A percentile compares a stretch with the other conserved stretches of the same genome.
phyloP scores from a whole-genome alignment of 2,329 filamentous ascomycete species.

The Cladosporium austrohemisphaericum region DNA sequence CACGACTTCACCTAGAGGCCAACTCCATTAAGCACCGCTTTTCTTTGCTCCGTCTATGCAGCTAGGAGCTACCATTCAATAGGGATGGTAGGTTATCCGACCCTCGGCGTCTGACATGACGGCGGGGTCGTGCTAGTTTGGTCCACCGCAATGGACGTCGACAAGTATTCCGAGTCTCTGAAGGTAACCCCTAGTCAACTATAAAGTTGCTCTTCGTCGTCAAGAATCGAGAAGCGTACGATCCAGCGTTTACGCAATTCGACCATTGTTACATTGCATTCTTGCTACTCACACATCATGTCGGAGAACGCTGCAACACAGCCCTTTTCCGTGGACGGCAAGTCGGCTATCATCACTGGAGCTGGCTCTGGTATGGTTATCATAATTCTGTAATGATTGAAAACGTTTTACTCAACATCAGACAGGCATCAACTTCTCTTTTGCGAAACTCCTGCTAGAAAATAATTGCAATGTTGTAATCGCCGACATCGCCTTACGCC shows the following conservation, averaged over 20 bases:
- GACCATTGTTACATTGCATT: not conserved
- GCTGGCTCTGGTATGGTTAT: conserved; percentile 38
- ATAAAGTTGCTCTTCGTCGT: not conserved
- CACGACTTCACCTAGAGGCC: too few relatives aligned
- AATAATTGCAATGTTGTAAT: conserved; percentile 47
- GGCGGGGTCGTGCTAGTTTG: not conserved
- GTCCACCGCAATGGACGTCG: not conserved
- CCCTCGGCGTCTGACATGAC: not conserved
- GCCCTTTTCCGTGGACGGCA: conserved; percentile 37
- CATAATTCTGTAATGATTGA: not conserved
- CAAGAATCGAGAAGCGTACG: not conserved
- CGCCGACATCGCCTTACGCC: conserved; percentile 46
- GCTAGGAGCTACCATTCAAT: not conserved
- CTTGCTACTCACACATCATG: not conserved
- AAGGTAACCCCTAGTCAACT: too few relatives aligned
- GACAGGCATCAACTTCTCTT: conserved; percentile 47
- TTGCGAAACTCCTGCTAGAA: conserved; percentile 43
- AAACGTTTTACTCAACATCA: not conserved
- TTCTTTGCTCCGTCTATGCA: not conserved
- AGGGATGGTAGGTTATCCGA: not conserved
- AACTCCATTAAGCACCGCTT: conserved; percentile 1
- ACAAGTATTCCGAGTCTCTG: conserved; percentile 7
- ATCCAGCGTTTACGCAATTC: not conserved
- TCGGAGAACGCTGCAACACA: not conserved
- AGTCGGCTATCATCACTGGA: conserved; percentile 43